These are phyloP conservation scores for Penicillium concentricum DNA, from an alignment of 2,329 filamentous ascomycete genomes.

Conservation along the genomic window DNA sequence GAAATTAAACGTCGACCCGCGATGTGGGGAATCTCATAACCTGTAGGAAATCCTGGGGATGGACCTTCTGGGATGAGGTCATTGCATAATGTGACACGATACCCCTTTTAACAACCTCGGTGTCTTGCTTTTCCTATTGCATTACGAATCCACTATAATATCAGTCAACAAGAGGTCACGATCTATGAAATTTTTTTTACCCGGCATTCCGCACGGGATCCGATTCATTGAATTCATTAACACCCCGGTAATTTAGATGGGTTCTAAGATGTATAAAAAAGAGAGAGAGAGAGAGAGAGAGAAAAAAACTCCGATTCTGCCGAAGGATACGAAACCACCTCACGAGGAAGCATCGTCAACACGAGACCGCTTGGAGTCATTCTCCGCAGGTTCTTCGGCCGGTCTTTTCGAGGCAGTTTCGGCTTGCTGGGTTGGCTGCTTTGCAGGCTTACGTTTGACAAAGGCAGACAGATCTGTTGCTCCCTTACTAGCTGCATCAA, in stretches of 20 bases:
- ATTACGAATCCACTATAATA: not conserved
- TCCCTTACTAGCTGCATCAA: slow-evolving; percentile 55
- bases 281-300: not conserved
- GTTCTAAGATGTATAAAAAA: not conserved
- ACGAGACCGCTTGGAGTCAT: slow-evolving; percentile 28
- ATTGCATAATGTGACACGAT: not conserved
- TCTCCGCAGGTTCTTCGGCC: slow-evolving; percentile 23
- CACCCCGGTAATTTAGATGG: not conserved
- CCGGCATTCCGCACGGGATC: not conserved
- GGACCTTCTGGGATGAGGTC: not conserved
- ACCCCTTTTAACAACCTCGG: not conserved
- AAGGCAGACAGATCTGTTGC: slow-evolving; percentile 61
- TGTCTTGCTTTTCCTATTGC: not conserved
- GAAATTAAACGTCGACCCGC: slow-evolving; percentile 30
- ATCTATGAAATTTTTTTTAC: not conserved
- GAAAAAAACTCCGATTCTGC: not conserved
- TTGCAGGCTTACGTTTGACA: slow-evolving; percentile 54
- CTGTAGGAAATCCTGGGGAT: not conserved
- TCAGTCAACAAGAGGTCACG: not conserved
- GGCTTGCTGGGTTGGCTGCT: slow-evolving; percentile 12
- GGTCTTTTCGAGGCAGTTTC: slow-evolving; percentile 29
- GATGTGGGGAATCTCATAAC: slow-evolving; percentile 24
- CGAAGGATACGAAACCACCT: not conserved
- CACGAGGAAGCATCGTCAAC: slow-evolving; percentile 15
- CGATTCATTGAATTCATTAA: slow-evolving; percentile 2